These are phyloP conservation scores for Cytospora mali DNA, from an alignment of 2,329 filamentous ascomycete species.

Conservation along the genomic window DNA sequence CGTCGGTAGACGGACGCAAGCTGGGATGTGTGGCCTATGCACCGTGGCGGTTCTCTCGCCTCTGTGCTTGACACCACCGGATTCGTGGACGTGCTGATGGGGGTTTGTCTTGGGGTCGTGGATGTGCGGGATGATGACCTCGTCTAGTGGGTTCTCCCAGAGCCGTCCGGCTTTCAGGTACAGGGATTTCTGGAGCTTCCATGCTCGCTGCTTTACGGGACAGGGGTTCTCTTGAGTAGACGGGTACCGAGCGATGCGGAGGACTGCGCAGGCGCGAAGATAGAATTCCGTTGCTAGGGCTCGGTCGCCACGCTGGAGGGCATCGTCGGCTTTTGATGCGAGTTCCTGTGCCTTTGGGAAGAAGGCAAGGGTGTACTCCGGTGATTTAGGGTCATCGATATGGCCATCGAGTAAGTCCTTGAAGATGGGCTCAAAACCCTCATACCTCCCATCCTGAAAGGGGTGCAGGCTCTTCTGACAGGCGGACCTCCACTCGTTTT, in stretches of 20 bases:
- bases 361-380: slow-evolving; percentile 66
- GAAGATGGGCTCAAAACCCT: slow-evolving; percentile 73
- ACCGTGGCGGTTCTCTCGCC: not conserved
- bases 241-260: slow-evolving; percentile 73
- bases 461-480: slow-evolving; percentile 56
- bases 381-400: slow-evolving; percentile 66
- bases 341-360: slow-evolving; percentile 64
- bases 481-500: slow-evolving; percentile 74
- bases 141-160: slow-evolving; percentile 60
- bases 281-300: slow-evolving; percentile 63
- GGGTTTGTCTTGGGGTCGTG: slow-evolving; percentile 28
- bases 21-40: slow-evolving; percentile 51
- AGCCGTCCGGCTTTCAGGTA: slow-evolving; percentile 59
- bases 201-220: slow-evolving; percentile 61
- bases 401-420: slow-evolving; percentile 61
- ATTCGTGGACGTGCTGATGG: not conserved
- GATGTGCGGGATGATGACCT: slow-evolving; percentile 63
- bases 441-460: slow-evolving; percentile 71
- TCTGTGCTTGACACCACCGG: not conserved
- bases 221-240: slow-evolving; percentile 33
- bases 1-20: slow-evolving; percentile 64
- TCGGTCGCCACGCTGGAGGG: slow-evolving; percentile 51
- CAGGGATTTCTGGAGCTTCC: slow-evolving; percentile 65
- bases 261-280: slow-evolving; percentile 66
- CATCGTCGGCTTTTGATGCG: slow-evolving; percentile 50